Conservation (phyloP, 2,329 filamentous ascomycete genomes). For the Didymella arachidicola region DNA sequence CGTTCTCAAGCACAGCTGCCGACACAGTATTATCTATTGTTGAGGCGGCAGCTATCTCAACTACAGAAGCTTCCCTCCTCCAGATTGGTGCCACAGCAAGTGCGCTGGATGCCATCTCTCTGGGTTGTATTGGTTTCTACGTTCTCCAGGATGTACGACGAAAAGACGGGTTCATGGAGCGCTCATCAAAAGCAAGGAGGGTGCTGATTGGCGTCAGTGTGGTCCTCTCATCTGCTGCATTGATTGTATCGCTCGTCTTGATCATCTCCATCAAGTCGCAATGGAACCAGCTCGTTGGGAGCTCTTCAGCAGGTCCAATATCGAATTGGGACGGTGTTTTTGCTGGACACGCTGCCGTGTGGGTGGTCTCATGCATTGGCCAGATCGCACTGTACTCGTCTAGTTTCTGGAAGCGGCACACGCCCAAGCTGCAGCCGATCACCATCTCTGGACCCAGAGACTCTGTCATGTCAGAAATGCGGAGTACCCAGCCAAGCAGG, state of each 20-base stretch:
- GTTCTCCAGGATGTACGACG: constrained; percentile 41
- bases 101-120: constrained; percentile 40
- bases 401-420: constrained; percentile 35
- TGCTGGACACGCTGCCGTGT: constrained; percentile 48
- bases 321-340: constrained; percentile 37
- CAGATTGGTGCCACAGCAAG: constrained; percentile 43
- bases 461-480: constrained; percentile 48
- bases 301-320: constrained; percentile 24
- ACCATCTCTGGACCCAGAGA: constrained; percentile 41
- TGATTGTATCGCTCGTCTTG: constrained; percentile 39
- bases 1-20: constrained; percentile 47
- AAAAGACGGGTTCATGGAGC: constrained; percentile 34
- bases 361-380: constrained; percentile 42
- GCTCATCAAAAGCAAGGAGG: constrained; percentile 28
- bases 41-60: constrained; percentile 45
- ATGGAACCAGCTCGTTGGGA: constrained; percentile 28
- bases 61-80: constrained; percentile 33
- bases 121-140: constrained; percentile 42
- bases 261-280: constrained; percentile 39
- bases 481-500: constrained; percentile 31
- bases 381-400: constrained; percentile 44
- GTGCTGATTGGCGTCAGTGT: constrained; percentile 35
- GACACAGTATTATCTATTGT: constrained; percentile 49
- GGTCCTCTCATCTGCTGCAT: constrained; percentile 33
- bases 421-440: constrained; percentile 30